A percentile compares a stretch with the other conserved stretches of the same genome.
phyloP scores from a whole-genome alignment of 1,284 basidiomycete genomes.

The Trichosporon sp. region DNA sequence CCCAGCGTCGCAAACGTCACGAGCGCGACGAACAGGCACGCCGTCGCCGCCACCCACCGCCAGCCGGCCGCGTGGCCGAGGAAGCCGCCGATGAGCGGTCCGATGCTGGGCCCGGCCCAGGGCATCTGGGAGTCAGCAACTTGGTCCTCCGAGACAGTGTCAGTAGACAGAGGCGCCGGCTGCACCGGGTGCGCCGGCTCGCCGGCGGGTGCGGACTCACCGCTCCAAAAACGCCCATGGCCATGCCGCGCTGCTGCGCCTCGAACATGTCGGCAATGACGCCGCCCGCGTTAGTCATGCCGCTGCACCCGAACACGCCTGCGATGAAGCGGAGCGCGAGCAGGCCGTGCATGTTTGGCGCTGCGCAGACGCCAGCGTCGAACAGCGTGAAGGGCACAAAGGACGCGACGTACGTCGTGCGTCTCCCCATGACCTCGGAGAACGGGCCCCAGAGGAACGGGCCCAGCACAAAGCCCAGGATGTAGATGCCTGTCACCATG shows the following conservation, averaged over 20 bases:
- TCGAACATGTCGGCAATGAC: constrained; percentile 49
- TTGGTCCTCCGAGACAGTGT: no score
- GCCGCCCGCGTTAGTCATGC: constrained; percentile 51
- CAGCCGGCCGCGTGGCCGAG: constrained; percentile 40
- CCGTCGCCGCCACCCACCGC: constrained; percentile 61
- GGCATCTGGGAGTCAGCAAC: constrained; percentile 17
- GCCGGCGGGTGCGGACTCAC: no score
- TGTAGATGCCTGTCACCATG: constrained; percentile 19
- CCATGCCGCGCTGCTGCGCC: constrained; percentile 45
- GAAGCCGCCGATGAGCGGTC: constrained; percentile 43
- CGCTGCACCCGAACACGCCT: constrained; percentile 47
- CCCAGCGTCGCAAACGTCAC: constrained; percentile 16
- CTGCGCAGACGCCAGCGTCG: constrained; percentile 48
- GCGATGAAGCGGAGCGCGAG: constrained; percentile 51
- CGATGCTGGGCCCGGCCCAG: constrained; percentile 48
- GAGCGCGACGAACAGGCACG: constrained; percentile 53
- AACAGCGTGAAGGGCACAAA: constrained; percentile 48
- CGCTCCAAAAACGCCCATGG: constrained; percentile 54
- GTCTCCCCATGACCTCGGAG: constrained; percentile 37
- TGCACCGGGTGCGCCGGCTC: no score
- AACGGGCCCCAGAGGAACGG: constrained; percentile 30
- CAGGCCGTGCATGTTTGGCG: constrained; percentile 46
- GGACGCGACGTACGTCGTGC: constrained; percentile 45
- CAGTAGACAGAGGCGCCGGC: no score
- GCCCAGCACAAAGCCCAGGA: constrained; percentile 10